These are phyloP conservation scores for Golubevia sp. DNA, from an alignment of 1,284 basidiomycete genomes.

Conservation along the genomic window DNA sequence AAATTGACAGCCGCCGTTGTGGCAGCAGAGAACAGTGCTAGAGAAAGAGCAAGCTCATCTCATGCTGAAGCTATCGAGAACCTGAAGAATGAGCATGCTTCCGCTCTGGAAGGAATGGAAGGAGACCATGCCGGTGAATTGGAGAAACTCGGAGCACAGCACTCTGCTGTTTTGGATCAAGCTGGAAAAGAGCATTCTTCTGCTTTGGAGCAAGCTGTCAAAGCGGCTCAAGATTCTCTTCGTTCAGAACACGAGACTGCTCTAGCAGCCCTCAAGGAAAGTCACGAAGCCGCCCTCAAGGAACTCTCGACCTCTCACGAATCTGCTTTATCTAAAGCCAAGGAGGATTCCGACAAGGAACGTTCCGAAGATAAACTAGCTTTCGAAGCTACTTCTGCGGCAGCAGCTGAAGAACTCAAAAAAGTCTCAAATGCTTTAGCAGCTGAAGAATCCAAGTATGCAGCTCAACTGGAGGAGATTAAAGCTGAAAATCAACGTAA, in stretches of 20 bases:
- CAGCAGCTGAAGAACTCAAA: background rate
- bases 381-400: background rate
- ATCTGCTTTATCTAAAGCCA: background rate
- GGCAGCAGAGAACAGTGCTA: background rate
- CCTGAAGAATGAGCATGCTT: background rate
- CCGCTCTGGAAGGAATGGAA: background rate
- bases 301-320: background rate
- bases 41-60: background rate
- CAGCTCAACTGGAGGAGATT: constrained; percentile 21
- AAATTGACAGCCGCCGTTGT: background rate
- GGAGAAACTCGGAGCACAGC: background rate
- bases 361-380: background rate
- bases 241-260: background rate
- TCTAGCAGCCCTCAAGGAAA: background rate
- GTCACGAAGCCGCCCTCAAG: background rate
- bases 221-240: background rate
- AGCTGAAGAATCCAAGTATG: background rate
- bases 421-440: background rate
- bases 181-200: background rate
- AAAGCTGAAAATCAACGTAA: constrained; percentile 7
- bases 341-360: background rate
- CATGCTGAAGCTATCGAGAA: background rate
- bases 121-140: background rate
- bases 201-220: background rate
- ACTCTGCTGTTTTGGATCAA: background rate